phyloP scores from a whole-genome alignment of 768 basidiomycete genomes.

The Megacollybia marginata region DNA sequence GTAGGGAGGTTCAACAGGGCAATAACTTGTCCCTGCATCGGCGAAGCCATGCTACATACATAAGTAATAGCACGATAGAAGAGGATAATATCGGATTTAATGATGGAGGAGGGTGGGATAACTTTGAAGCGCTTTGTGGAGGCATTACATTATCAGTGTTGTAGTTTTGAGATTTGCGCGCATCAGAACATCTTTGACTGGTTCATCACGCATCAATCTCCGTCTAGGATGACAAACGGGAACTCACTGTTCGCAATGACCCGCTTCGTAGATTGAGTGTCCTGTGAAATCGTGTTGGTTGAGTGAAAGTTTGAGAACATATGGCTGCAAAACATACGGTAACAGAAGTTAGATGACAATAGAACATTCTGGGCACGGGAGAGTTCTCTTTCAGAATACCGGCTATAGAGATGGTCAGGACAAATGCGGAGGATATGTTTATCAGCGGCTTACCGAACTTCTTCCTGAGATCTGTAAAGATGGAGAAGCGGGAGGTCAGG shows the following conservation, averaged over 20 bases:
- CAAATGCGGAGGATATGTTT: not conserved
- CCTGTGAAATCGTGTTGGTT: constrained; percentile 23
- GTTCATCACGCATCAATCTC: constrained; percentile 1
- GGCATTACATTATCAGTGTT: constrained; percentile 21
- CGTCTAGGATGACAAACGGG: not conserved
- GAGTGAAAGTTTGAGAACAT: constrained; percentile 3
- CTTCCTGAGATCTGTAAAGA: constrained; percentile 27
- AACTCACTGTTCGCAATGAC: constrained; percentile 41
- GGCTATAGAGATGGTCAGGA: constrained; percentile 15
- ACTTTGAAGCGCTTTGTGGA: too few species aligned
- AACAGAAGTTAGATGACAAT: constrained; percentile 61
- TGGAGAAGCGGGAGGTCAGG: not conserved
- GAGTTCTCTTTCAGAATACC: constrained; percentile 39
- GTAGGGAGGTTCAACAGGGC: too few species aligned
- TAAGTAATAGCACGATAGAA: too few species aligned
- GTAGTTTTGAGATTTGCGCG: constrained; percentile 33
- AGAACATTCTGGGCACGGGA: constrained; percentile 40
- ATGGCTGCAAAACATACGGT: constrained; percentile 36
- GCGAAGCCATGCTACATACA: too few species aligned
- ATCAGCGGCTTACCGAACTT: constrained; percentile 33
- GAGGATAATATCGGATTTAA: too few species aligned
- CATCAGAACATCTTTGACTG: constrained; percentile 43
- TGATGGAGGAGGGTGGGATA: too few species aligned
- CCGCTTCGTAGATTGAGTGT: constrained; percentile 46
- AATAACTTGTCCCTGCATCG: too few species aligned